Conservation (phyloP, 768 basidiomycete genomes). For the Leccinum uliginosum region DNA sequence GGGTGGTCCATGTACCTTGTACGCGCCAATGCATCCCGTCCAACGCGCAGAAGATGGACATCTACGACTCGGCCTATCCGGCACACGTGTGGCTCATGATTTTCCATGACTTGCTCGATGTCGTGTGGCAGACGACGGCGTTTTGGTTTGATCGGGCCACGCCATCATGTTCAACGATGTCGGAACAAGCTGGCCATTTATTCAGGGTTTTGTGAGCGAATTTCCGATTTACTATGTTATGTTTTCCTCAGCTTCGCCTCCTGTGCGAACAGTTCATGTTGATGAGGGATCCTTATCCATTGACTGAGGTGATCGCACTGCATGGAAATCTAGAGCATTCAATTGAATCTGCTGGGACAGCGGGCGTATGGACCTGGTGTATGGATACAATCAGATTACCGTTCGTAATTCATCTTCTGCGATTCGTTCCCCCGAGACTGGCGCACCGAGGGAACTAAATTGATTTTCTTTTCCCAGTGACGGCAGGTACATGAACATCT, state of each 20-base stretch:
- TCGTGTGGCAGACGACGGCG: conserved; percentile 82
- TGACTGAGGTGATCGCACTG: not conserved
- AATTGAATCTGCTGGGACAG: conserved; percentile 72
- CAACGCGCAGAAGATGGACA: conserved; percentile 48
- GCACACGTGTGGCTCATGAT: conserved; percentile 60
- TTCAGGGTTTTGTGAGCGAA: conserved; percentile 69
- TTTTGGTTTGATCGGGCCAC: conserved; percentile 85
- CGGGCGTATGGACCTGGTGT: conserved; percentile 67
- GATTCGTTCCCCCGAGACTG: not conserved
- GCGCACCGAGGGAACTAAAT: not conserved
- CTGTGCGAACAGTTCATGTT: not conserved
- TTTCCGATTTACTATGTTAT: not conserved
- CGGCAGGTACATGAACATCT: not conserved
- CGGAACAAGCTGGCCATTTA: conserved; percentile 75
- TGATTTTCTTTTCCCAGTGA: not conserved
- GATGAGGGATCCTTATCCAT: not conserved
- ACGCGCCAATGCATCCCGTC: conserved; percentile 47
- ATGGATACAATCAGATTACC: conserved; percentile 59
- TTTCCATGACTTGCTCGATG: conserved; percentile 70
- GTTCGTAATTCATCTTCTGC: conserved; percentile 31
- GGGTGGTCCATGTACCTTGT: no score
- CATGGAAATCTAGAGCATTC: conserved; percentile 50
- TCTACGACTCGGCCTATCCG: conserved; percentile 48
- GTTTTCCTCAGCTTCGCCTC: no score
- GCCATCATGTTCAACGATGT: conserved; percentile 85